Base-by-base conservation (phyloP, 495 filamentous ascomycete genomes). In the Immersiella caudata region DNA sequence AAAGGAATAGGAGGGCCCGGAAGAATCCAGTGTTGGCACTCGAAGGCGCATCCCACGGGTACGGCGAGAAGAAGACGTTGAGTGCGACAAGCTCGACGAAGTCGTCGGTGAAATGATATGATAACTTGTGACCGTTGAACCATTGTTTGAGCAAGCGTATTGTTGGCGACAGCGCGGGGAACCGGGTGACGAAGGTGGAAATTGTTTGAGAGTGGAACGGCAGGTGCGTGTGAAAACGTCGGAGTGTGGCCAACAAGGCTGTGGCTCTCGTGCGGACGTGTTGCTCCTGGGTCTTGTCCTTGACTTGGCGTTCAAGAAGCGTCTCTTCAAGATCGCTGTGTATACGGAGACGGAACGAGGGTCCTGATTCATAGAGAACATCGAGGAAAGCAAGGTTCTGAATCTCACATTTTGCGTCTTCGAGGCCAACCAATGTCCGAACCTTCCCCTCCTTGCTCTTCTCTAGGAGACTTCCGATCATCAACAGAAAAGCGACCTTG, bases 121-220 rank as follows among this genome's bases (percentile, higher is more conserved):
- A 83, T 22, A 99, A 87, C 51, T 95, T 88, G 70, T 99, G 95
- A 1, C 84, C 84, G 69, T 86, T 86, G 73, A 97, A 95, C 95
- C 95, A 99, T 69, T 87, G 82, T 78, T 98, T 98, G 40, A 92
- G 80, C 6, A 97, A 83, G n/a, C 94, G 90, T 63, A 97, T 90
- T 4, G 92, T 91, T 1, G 91, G 87, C 18, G 93, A 95, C 46
- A 99, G 78, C 6, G 91, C 80, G 1, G 93, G 91, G 69, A 92
- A 91, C 25, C 93, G 87, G 6, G 91, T 96, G 73, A 88, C 93
- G 54, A 93, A 84, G 14, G 88, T 91, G 59, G 88, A 83, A 22
- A 99, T 83, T 21, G 88, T 88, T 73, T 95, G 92, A 8, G 90
- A 93, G 71, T 96, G 88, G 16, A 92, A 86, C 21, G 94, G 93